Conservation (phyloP, 2,329 filamentous ascomycete genomes). For the Ceratocystis albifundus region DNA sequence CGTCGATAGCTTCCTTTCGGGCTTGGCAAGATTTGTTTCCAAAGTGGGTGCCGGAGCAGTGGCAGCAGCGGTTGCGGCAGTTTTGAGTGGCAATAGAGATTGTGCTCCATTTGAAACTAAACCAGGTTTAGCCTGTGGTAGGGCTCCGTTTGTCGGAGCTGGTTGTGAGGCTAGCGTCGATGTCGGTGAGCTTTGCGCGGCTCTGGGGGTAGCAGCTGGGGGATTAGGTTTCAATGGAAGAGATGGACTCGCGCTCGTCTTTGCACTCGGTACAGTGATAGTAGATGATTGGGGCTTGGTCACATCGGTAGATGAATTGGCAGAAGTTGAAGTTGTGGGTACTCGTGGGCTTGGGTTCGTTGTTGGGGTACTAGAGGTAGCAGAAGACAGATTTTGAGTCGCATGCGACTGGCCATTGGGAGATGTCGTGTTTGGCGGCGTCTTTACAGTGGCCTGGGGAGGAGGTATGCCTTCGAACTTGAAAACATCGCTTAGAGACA, state of each 20-base stretch:
- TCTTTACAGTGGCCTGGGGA: background rate
- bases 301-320: background rate
- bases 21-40: background rate
- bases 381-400: background rate
- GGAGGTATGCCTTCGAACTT: slow-evolving; percentile 16
- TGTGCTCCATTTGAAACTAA: background rate
- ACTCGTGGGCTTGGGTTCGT: background rate
- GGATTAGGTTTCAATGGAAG: background rate
- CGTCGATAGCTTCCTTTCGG: background rate
- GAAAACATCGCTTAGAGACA: slow-evolving; percentile 17
- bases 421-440: background rate
- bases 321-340: background rate
- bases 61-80: background rate
- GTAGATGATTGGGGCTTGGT: background rate
- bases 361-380: background rate
- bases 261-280: background rate
- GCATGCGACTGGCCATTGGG: background rate
- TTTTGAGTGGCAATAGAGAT: background rate
- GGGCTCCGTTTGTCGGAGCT: background rate
- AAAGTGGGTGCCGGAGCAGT: background rate
- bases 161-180: background rate
- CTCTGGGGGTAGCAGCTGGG: background rate
- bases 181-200: background rate
- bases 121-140: background rate
- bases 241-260: background rate